phyloP scores from a whole-genome alignment of 2,329 filamentous ascomycete species.

The Pseudogymnoascus sp. region DNA sequence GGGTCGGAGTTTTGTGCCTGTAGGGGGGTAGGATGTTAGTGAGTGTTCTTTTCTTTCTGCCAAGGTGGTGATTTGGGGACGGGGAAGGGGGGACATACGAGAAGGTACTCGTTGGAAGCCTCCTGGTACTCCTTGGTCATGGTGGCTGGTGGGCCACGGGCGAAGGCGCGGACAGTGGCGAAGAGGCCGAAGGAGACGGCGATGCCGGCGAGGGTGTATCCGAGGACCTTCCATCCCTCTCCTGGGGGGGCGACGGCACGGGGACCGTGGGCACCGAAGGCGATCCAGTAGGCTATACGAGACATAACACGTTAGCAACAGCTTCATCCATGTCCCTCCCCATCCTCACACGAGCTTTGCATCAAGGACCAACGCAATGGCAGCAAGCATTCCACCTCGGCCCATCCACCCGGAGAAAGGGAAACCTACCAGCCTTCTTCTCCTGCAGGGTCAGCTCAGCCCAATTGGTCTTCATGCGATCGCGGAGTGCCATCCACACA shows the following conservation, averaged over 20 bases:
- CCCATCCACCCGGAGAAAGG: not conserved
- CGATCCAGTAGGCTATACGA: constrained; percentile 91
- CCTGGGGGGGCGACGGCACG: constrained; percentile 76
- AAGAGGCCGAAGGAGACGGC: constrained; percentile 64
- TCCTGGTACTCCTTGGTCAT: constrained; percentile 99
- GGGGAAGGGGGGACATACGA: constrained; percentile 49
- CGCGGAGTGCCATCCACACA: constrained; percentile 95
- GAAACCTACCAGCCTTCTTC: constrained; percentile 90
- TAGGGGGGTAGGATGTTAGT: constrained; percentile 16
- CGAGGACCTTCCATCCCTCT: constrained; percentile 71
- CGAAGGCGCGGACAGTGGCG: constrained; percentile 61
- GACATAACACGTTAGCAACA: constrained; percentile 26
- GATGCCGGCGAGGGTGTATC: constrained; percentile 64
- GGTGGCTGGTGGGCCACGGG: constrained; percentile 65
- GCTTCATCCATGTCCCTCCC: not conserved
- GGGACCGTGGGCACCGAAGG: constrained; percentile 93
- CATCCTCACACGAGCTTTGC: not conserved
- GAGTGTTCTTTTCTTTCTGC: not conserved
- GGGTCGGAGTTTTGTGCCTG: constrained; percentile 81
- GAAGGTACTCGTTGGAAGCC: constrained; percentile 86
- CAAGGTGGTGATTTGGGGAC: not conserved
- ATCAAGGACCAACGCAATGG: not conserved
- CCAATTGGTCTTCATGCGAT: constrained; percentile 99
- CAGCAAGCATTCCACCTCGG: not conserved
- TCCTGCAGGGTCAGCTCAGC: constrained; percentile 88